Conservation (phyloP, 169 alveolate species). For the Eimeria acervulina region DNA sequence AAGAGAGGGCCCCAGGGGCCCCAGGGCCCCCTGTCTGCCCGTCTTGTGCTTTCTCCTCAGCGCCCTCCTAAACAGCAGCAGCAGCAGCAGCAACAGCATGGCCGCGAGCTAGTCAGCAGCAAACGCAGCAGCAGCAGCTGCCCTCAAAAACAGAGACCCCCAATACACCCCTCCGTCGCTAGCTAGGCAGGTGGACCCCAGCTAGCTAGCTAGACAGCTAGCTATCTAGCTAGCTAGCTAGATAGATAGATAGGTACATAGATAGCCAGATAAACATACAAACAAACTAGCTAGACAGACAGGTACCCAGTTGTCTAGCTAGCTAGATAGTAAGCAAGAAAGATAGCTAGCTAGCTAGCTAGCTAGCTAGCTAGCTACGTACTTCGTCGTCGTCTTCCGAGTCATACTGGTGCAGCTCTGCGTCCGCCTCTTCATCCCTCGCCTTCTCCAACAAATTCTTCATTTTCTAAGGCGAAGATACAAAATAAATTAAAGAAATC, state of each 20-base stretch:
- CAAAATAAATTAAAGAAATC: background rate
- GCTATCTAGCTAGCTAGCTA: background rate
- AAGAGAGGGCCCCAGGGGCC: background rate
- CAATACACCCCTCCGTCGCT: background rate
- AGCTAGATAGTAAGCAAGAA: background rate
- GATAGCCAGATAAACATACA: background rate
- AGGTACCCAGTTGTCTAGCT: background rate
- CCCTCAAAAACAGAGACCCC: no score
- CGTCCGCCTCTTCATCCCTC: slow-evolving; percentile 82
- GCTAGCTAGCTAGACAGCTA: no score
- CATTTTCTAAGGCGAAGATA: slow-evolving; percentile 62
- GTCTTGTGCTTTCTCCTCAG: slow-evolving; percentile 46
- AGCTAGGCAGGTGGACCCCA: background rate
- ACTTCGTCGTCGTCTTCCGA: slow-evolving; percentile 82
- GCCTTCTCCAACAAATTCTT: slow-evolving; percentile 77
- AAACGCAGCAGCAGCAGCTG: no score
- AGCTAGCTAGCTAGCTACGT: background rate
- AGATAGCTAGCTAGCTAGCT: no score
- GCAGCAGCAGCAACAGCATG: no score
- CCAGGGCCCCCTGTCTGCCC: background rate
- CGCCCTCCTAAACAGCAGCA: slow-evolving; percentile 28
- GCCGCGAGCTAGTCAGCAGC: no score
- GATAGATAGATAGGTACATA: background rate
- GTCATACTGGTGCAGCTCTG: slow-evolving; percentile 78
- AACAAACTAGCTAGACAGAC: background rate